A percentile compares a stretch with the other conserved stretches of the same genome.
Conservation (phyloP, 768 basidiomycete species). For the Auriscalpium vulgare region DNA sequence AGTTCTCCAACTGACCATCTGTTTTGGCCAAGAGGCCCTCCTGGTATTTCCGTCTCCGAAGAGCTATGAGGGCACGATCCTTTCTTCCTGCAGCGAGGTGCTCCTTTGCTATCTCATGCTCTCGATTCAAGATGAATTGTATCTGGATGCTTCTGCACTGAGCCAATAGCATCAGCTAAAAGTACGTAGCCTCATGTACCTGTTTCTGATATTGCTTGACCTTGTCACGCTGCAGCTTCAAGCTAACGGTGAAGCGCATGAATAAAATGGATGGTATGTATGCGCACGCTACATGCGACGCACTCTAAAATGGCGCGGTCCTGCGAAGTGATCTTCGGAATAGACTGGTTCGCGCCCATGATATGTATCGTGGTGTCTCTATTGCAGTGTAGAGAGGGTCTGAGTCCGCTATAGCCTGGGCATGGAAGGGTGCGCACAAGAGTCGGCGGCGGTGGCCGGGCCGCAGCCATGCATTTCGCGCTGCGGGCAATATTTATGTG, state of each 20-base stretch:
- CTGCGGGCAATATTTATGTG: too few relatives aligned
- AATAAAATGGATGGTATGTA: constrained; percentile 10
- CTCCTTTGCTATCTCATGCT: constrained; percentile 81
- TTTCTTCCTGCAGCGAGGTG: constrained; percentile 79
- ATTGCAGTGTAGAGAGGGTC: neutral
- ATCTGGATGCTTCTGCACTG: constrained; percentile 42
- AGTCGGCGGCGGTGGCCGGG: too few relatives aligned
- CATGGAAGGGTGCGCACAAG: too few relatives aligned
- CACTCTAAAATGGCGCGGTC: constrained; percentile 96
- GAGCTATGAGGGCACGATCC: constrained; percentile 78
- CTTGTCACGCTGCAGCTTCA: constrained; percentile 95
- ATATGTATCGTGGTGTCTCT: neutral
- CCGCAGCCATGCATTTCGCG: too few relatives aligned
- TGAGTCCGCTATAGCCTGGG: too few relatives aligned
- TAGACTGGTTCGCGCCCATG: constrained; percentile 69
- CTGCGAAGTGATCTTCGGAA: constrained; percentile 85
- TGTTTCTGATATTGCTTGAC: constrained; percentile 92
- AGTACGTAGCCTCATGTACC: constrained; percentile 33
- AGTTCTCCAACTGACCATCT: constrained; percentile 78
- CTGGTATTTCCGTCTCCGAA: constrained; percentile 91
- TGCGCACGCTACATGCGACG: constrained; percentile 25
- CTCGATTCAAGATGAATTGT: constrained; percentile 77
- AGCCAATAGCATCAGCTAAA: neutral
- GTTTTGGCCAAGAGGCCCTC: constrained; percentile 82
- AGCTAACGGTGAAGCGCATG: constrained; percentile 36